Base-by-base conservation (phyloP, 2,329 filamentous ascomycete species). In the Torrubiella hemipterigena region DNA sequence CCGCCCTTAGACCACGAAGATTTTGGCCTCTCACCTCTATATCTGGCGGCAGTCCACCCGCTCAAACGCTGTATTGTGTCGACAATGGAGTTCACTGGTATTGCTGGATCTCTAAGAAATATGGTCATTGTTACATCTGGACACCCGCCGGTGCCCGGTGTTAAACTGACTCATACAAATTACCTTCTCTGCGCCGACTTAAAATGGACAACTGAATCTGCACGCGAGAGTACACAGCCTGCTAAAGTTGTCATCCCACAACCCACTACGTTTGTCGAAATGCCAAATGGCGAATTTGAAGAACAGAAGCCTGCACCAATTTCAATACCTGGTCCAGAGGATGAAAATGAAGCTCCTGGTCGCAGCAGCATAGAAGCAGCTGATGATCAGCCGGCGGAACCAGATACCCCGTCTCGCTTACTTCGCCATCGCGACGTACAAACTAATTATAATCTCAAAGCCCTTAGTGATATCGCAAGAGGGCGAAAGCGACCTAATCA, bases 371-470 rank as follows among this genome's bases (percentile, higher is more conserved):
- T 52, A 10, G 49, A 49, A 12, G 44, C 45, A 5, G 44, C 50
- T 4, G 54, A 60, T 21, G 58, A 65, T 12, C 52, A 56, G 22
- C 12, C 6, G 63, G 65, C 17, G 6, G 58, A 64, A 15, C 61
- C 62, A 17, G 64, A 67, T 13, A 52, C 58, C 11, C 73, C 68
- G 3, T 67, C 68, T 68, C 58, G 32, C 61, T 69, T 35, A 63
- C 65, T 2, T 49, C 71, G 13, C 60, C 69, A 26, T 51, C 55
- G 12, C 60, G 69, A 31, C 59, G 51, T 13, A 55, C 55, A 25
- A 63, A 61, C 34, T 65, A 67, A 37, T 15, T 77, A 77, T 44
- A 77, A 77, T 39, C 49, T 77, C 22, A 76, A 73, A 45, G 55
- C 65, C 10, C 51, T 77, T 12, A 75, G 65, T 47, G 68, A 71